Base-by-base conservation (phyloP, 192 early-diverging fungal species). In the Coemansia sp. region DNA sequence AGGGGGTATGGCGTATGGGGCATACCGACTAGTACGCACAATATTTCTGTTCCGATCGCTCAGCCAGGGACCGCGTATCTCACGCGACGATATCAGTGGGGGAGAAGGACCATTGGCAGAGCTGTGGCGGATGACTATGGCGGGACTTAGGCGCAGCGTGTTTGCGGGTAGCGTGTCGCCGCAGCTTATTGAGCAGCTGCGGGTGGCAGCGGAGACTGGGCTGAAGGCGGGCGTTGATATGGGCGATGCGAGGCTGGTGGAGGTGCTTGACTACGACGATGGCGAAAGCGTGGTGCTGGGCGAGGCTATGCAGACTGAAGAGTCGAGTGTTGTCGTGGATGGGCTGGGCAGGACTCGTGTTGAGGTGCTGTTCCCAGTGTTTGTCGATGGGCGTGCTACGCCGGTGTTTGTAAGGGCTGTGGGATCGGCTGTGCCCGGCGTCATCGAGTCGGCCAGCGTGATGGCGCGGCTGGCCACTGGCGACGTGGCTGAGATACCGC, bases 311-410 rank as follows among this genome's bases (percentile, higher is more conserved):
- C 69, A 75, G 15, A 39, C 67, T 24, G 41, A 69, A 13, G 20
- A 58, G n/a, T 59, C 62, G 34, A 24, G 51, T 0, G 63, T 55
- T 2, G 53, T 44, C 59, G 62, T 15, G 0, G 41, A 60, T 0
- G 34, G 15, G 51, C 13, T 48, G 20, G 34, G 20, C 6, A 22
- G 19, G 39, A 24, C 38, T 1, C 2, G 56, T 17, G 44, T 78
- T 0, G 72, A 75, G 24, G 81, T 70, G 19, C 15, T 76, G 20
- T 83, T 78, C 29, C 76, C 76, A 5, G 70, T 83, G 45, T 29
- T 69, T 31, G 68, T 78, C 5, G 69, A 58, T 19, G 68, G 56
- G 38, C 38, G 24, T 29, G 53, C 48, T 5, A 66, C 72, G n/a
- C 31, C 61, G 10, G 19, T 75, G 44, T 75, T 75, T 68, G 76